phyloP scores from a whole-genome alignment of 257 asterid genomes.

The Jaltomata sinuosa region DNA sequence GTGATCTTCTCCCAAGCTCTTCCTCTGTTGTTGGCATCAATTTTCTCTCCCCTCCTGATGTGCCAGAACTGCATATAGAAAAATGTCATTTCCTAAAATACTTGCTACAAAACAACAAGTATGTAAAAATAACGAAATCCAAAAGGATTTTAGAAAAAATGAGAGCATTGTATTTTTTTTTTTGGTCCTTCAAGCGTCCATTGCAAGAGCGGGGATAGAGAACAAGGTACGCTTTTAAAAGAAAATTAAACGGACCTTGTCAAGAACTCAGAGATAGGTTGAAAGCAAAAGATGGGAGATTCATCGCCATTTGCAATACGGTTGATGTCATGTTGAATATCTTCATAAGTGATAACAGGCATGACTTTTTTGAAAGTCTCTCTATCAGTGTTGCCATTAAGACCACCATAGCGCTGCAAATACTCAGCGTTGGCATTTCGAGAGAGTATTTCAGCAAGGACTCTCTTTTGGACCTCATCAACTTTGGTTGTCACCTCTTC shows the following conservation, averaged over 20 bases:
- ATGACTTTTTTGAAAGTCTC: background rate
- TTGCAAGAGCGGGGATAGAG: no score
- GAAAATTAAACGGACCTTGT: constrained; percentile 5
- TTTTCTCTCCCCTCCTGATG: constrained; percentile 17
- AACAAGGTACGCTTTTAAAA: no score
- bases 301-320: constrained; percentile 24
- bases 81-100: background rate
- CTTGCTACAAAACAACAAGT: background rate
- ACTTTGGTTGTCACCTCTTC: constrained; percentile 19
- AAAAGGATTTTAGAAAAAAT: background rate
- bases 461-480: constrained; percentile 16
- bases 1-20: constrained; percentile 24
- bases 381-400: constrained; percentile 11
- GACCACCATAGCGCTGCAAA: constrained; percentile 15
- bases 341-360: background rate
- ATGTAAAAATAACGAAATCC: background rate
- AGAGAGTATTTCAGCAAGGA: constrained; percentile 21
- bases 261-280: constrained; percentile 26
- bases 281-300: constrained; percentile 21
- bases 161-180: background rate
- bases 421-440: constrained; percentile 20
- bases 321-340: constrained; percentile 12
- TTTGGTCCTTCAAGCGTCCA: no score
- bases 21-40: constrained; percentile 25
- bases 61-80: constrained; percentile 17